Conservation (phyloP, 768 basidiomycete genomes). For the Boletellus emodensis region DNA sequence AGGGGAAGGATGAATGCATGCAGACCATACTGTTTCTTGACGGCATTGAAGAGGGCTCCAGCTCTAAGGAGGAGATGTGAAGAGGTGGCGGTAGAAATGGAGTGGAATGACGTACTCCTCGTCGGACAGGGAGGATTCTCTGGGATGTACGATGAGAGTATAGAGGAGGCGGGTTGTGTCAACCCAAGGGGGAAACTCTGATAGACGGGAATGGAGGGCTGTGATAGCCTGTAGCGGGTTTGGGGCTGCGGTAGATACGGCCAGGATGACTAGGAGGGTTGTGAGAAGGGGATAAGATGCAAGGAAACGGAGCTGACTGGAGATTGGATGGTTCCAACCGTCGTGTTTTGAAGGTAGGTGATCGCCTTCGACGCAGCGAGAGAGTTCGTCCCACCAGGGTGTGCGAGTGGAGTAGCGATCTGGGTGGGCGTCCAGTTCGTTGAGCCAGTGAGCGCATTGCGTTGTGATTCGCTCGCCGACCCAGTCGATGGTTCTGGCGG, state of each 20-base stretch:
- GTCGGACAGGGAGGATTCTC: slow-evolving; percentile 61
- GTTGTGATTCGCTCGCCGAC: slow-evolving; percentile 66
- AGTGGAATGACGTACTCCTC: slow-evolving; percentile 61
- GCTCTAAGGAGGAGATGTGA: slow-evolving; percentile 45
- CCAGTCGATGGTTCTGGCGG: slow-evolving; percentile 82
- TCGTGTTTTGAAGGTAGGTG: slow-evolving; percentile 66
- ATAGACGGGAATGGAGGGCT: slow-evolving; percentile 59
- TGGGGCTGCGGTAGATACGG: slow-evolving; percentile 75
- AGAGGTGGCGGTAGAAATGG: slow-evolving; percentile 1
- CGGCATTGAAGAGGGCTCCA: slow-evolving; percentile 75
- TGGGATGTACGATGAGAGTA: slow-evolving; percentile 74
- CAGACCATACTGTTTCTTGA: slow-evolving; percentile 82
- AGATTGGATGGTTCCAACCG: slow-evolving; percentile 85
- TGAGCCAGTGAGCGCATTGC: slow-evolving; percentile 66
- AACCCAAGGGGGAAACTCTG: slow-evolving; percentile 79
- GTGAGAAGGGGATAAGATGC: slow-evolving; percentile 10
- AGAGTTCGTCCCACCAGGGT: slow-evolving; percentile 88
- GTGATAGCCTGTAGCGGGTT: slow-evolving; percentile 81
- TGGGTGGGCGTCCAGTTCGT: slow-evolving; percentile 50
- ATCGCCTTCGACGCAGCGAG: slow-evolving; percentile 73
- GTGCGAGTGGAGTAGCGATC: slow-evolving; percentile 44
- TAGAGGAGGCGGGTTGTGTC: slow-evolving; percentile 68
- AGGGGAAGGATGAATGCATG: slow-evolving; percentile 71
- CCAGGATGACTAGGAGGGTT: slow-evolving; percentile 60
- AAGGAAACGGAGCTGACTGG: slow-evolving; percentile 47